phyloP scores from a whole-genome alignment of 108 stramenopile species.

The Skeletonema grethae region DNA sequence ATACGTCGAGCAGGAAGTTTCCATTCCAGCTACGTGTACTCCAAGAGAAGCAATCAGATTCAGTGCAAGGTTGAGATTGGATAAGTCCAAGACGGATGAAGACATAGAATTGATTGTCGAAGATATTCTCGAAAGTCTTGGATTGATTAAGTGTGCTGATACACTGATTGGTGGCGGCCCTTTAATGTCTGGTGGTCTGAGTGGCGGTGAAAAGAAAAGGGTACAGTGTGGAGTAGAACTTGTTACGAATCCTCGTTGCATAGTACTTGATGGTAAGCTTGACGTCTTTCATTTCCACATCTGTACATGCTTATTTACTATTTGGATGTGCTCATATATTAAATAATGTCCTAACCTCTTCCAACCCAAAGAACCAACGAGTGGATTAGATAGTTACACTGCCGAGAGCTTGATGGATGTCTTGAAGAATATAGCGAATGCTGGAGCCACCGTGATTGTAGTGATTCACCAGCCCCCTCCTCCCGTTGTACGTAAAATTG shows the following conservation, averaged over 20 bases:
- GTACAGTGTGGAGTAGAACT: constrained; percentile 32
- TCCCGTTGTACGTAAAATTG: constrained; percentile 66
- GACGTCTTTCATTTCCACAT: constrained; percentile 10
- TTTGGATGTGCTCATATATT: too few relatives aligned
- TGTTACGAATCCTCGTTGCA: constrained; percentile 56
- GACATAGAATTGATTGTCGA: constrained; percentile 38
- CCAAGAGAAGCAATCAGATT: constrained; percentile 47
- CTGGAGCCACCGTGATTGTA: constrained; percentile 62
- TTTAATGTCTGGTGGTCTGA: constrained; percentile 57
- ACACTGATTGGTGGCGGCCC: constrained; percentile 36
- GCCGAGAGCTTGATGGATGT: constrained; percentile 63
- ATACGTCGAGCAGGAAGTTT: constrained; percentile 43
- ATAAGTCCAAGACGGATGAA: constrained; percentile 4
- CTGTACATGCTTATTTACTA: too few relatives aligned
- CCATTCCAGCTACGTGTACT: constrained; percentile 30
- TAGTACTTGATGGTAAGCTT: constrained; percentile 69
- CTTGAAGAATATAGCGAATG: constrained; percentile 64
- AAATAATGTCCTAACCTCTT: too few relatives aligned
- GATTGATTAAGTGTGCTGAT: constrained; percentile 15
- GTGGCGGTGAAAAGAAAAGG: constrained; percentile 69
- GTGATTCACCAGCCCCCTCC: constrained; percentile 87
- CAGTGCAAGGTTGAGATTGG: constrained; percentile 37
- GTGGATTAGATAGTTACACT: constrained; percentile 67
- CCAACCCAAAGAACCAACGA: constrained; percentile 85
- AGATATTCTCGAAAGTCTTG: constrained; percentile 46